Base-by-base conservation (phyloP, 140 eudicot species). In the Stevia rebaudiana region DNA sequence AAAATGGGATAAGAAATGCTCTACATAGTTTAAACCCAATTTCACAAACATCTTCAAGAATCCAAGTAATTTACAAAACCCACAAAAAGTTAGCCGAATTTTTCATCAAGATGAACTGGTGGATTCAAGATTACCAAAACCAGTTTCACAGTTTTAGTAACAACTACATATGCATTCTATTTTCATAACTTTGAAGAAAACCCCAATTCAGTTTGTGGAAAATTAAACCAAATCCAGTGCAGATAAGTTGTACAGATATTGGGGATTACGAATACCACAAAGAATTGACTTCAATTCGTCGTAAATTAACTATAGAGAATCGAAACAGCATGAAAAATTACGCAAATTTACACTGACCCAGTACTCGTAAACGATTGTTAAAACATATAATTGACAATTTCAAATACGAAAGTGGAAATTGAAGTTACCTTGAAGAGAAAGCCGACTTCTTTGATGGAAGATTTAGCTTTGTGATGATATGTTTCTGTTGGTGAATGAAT, bases 341-440 rank as follows among this genome's bases (percentile, higher is more conserved):
- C 0, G 58, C 28, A 56, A 65, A 37, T 37, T 74, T 15, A 48
- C 25, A 66, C 56, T 3, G 63, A 25, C 49, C 63, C 74, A 67
- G 33, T 25, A 22, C 21, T 52, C 4, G 18, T 8, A 63, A 31
- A 13, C 48, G 25, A 39, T 22, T 28, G 64, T 9, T 63, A 25
- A 24, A 4, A 30, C 41, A 17, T 58, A 11, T 57, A 48, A 28
- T 48, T 8, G 39, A 58, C 3, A 67, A 66, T 58, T 59, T 49
- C 3, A 67, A 50, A 67, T 49, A 68, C 65, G 59, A 57, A 50
- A 22, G 12, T 39, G 65, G 69, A 47, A 39, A 39, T 1, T 1
- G 11, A 50, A 30, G 47, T 66, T 58, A 67, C 72, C 77, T 60
- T 17, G 13, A 19, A 12, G 37, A 69, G 62, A 64, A 35, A 63